Base-by-base conservation (phyloP, 116 monocot species). In the Trichopus zeylanicus region DNA sequence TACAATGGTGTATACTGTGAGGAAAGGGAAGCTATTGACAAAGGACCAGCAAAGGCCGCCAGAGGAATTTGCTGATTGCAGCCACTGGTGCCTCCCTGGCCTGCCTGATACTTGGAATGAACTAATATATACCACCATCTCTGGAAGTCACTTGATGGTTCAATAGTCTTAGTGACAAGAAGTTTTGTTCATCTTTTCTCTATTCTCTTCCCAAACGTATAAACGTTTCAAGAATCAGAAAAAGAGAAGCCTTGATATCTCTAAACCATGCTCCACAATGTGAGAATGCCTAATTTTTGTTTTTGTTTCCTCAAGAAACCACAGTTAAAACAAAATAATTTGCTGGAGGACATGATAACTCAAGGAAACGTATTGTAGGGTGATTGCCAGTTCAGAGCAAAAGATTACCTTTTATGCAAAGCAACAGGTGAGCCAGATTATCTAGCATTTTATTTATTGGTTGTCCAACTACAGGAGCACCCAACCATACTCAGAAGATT, bases 61-160 rank as follows among this genome's bases (percentile, higher is more conserved):
- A 1, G 19, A 30, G 6, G 18, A 6, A 6, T 61, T 60, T 37
- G 70, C 69, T 0, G 75, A 76, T 8, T 76, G 75, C 46, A 76
- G 75, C 48, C 70, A 76, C 27, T 70, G 65, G 75, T 76, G 75
- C 23, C 60, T 76, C 18, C 75, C 70, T 1, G 75, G 70, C 15
- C 3, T 76, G 19, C 70, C 75, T 6, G 75, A 76, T 39, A 76
- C 65, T 21, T 76, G 70, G 75, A 76, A 76, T 31, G 23, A 49
- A 0, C 61, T 76, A 2, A 24, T 76, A 18, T 65, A 69, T 64
- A 34, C 70, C 31, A 65, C 34, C 37, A 37, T 37, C 15, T 8
- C 15, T 37, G 37, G 37, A 37, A n/a, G n/a, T n/a, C n/a, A n/a
- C n/a, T n/a, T n/a, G n/a, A n/a, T n/a, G n/a, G n/a, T n/a, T n/a